A percentile compares a stretch with the other conserved stretches of the same genome.
phyloP scores from a whole-genome alignment of 2,329 filamentous ascomycete species.

The Chaetomium olivaceum region DNA sequence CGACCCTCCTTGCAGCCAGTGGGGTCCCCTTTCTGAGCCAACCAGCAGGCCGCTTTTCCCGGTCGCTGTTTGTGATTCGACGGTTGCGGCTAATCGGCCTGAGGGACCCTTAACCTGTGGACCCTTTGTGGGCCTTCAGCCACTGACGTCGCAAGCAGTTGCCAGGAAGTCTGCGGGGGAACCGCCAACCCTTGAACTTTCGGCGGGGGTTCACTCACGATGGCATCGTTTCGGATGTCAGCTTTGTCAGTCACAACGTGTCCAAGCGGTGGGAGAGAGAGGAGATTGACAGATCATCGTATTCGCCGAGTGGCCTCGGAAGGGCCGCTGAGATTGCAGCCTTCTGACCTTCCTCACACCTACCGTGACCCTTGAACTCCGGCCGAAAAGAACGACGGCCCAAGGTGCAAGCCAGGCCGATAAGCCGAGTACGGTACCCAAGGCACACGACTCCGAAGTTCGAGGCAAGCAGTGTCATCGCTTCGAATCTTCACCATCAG shows the following conservation, averaged over 20 bases:
- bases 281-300: neutral
- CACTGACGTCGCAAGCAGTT: conserved; percentile 26
- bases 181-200: conserved; percentile 28
- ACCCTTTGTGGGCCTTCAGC: conserved; percentile 23
- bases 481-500: neutral
- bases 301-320: neutral
- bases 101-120: conserved; percentile 16
- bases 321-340: neutral
- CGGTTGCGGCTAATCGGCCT: conserved; percentile 18
- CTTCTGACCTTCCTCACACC: neutral
- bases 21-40: conserved; percentile 11
- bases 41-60: conserved; percentile 8
- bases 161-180: conserved; percentile 28
- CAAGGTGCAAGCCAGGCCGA: neutral
- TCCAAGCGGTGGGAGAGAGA: neutral
- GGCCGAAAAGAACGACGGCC: neutral
- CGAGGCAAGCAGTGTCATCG: neutral
- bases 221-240: neutral
- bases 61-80: conserved; percentile 14
- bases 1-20: conserved; percentile 13
- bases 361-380: too few species aligned
- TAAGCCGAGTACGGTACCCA: conserved; percentile 2
- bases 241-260: neutral
- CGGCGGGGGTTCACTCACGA: conserved; percentile 5
- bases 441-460: neutral